phyloP scores from a whole-genome alignment of 352 stramenopile species.

The Sclerospora graminicola region DNA sequence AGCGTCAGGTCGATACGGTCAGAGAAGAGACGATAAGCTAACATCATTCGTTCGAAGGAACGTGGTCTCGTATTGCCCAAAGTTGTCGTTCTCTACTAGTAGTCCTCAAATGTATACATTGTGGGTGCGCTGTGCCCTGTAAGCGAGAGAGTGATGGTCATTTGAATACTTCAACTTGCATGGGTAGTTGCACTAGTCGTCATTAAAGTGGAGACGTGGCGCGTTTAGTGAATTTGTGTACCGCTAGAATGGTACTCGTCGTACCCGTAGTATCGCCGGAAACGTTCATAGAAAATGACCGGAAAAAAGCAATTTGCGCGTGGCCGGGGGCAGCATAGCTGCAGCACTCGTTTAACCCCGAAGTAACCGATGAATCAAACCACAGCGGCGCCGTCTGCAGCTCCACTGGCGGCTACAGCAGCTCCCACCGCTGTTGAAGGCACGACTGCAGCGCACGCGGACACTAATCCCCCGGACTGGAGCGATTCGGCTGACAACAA shows the following conservation, averaged over 20 bases:
- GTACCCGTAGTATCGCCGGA: slow-evolving; percentile 1
- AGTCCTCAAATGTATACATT: too few relatives aligned
- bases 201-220: not conserved
- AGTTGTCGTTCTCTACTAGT: too few relatives aligned
- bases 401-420: not conserved
- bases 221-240: not conserved
- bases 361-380: slow-evolving; percentile 13
- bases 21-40: too few relatives aligned
- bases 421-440: slow-evolving; percentile 4
- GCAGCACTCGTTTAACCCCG: not conserved
- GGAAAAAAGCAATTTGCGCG: slow-evolving; percentile 24
- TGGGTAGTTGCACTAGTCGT: too few relatives aligned
- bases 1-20: too few relatives aligned
- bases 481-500: slow-evolving; percentile 60
- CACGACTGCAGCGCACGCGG: slow-evolving; percentile 1
- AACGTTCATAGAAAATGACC: slow-evolving; percentile 32
- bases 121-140: too few relatives aligned
- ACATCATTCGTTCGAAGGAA: too few relatives aligned
- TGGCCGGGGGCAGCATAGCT: slow-evolving; percentile 1
- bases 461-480: slow-evolving; percentile 32
- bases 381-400: not conserved
- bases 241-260: not conserved
- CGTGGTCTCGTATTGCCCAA: too few relatives aligned
- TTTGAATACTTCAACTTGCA: slow-evolving; percentile 23
- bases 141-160: slow-evolving; percentile 13